phyloP scores from a whole-genome alignment of 2,329 filamentous ascomycete genomes.

The Bipolaris zeicola region DNA sequence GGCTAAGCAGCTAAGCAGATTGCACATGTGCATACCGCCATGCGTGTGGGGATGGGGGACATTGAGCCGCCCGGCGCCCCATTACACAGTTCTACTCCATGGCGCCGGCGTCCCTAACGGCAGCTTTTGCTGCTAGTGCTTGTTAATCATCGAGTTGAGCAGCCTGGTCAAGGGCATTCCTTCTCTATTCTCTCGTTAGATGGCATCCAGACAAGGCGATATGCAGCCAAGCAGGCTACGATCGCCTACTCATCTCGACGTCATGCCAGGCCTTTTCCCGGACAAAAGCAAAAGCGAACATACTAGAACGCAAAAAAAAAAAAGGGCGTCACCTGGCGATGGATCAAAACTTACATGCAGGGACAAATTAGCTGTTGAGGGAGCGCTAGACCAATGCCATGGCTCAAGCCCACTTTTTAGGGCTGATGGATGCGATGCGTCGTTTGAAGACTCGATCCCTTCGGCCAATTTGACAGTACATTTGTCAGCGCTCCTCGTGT shows the following conservation, averaged over 20 bases:
- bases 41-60: background rate
- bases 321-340: background rate
- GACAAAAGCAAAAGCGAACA: too few relatives aligned
- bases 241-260: background rate
- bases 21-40: constrained; percentile 2
- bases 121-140: constrained; percentile 11
- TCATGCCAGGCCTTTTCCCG: background rate
- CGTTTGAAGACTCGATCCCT: too few relatives aligned
- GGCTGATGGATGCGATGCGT: background rate
- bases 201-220: background rate
- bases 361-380: background rate
- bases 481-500: too few relatives aligned
- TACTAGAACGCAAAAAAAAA: too few relatives aligned
- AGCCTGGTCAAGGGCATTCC: background rate
- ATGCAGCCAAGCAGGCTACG: background rate
- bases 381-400: background rate
- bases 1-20: constrained; percentile 14
- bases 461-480: too few relatives aligned
- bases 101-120: constrained; percentile 1
- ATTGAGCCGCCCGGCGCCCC: constrained; percentile 5
- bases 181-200: too few relatives aligned
- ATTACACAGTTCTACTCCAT: constrained; percentile 24
- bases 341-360: background rate
- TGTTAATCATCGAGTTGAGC: background rate
- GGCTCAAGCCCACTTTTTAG: background rate